Conservation (phyloP, 202 grass and related monocot genomes). For the Musa balbisiana region DNA sequence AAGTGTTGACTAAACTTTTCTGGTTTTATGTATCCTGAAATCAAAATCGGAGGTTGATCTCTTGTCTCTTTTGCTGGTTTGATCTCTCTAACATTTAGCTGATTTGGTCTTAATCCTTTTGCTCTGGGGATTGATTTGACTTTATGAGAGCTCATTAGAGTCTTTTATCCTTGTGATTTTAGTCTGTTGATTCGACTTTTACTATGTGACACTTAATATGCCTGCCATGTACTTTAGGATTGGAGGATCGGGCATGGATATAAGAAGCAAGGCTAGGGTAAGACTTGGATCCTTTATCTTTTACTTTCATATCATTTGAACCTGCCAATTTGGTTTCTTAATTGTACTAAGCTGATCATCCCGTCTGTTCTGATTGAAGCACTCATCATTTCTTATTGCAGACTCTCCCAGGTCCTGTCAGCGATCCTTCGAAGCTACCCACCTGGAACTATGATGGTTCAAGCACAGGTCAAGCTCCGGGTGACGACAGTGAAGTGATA, state of each 20-base stretch:
- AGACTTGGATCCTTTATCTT: neutral
- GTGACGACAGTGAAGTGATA: constrained; percentile 24
- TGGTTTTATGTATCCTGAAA: neutral
- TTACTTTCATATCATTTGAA: neutral
- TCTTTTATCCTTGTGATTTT: neutral
- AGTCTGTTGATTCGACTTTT: neutral
- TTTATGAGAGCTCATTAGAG: neutral
- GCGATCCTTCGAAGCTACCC: constrained; percentile 5
- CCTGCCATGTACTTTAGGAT: constrained; percentile 11
- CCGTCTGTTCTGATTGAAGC: neutral
- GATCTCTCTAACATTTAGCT: neutral
- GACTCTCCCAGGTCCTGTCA: constrained; percentile 19
- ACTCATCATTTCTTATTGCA: neutral
- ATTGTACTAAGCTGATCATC: neutral
- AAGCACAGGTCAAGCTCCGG: constrained; percentile 25
- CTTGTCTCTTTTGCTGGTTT: too few species aligned
- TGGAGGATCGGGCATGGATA: constrained; percentile 21
- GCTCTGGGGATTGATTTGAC: neutral
- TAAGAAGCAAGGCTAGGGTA: constrained; percentile 20
- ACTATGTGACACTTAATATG: neutral
- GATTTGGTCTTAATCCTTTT: neutral
- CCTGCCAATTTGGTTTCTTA: neutral
- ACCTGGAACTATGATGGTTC: constrained; percentile 26
- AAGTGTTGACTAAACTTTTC: neutral
- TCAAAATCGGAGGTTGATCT: too few species aligned